Evolutionary conservation across 139 green algal species (phyloP).

Genomic region (Tetradesmus lagerheimii): DNA sequence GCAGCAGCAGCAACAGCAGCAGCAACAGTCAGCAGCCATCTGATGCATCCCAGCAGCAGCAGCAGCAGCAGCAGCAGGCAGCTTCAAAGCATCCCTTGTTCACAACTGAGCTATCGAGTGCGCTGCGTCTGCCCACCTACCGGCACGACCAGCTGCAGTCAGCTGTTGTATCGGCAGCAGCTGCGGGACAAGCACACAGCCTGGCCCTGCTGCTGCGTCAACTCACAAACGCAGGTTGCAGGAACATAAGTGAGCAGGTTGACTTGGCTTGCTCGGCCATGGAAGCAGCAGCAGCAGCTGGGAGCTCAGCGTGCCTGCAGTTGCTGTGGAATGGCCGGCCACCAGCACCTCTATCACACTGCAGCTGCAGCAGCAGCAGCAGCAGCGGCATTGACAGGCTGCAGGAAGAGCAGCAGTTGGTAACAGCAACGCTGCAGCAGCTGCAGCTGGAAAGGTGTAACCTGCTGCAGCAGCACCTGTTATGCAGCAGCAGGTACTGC

Average conservation of each 20-base stretch:
- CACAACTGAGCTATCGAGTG: not conserved
- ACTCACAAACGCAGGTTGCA: not conserved
- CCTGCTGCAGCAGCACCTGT: not conserved
- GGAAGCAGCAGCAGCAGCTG: conserved; percentile 31
- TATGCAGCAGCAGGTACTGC: not conserved
- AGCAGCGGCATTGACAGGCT: not conserved
- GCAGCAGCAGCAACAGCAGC: conserved; percentile 24
- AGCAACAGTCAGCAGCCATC: not conserved
- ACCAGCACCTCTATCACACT: not conserved
- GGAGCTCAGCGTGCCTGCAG: not conserved
- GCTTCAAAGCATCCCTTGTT: not conserved
- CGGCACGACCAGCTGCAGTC: conserved; percentile 1
- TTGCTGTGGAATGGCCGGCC: not conserved
- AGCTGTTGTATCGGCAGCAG: not conserved
- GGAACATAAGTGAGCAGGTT: not conserved
- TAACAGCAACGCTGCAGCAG: not conserved
- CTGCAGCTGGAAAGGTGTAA: not conserved
- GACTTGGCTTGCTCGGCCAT: not conserved
- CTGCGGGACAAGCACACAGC: not conserved
- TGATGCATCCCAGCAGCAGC: not conserved
- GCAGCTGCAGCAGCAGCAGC: conserved; percentile 4
- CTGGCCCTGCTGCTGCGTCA: conserved; percentile 20
- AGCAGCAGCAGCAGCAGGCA: not conserved
- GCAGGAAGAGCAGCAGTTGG: not conserved
- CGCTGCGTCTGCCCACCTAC: not conserved